phyloP scores from a whole-genome alignment of 2,329 filamentous ascomycete species.

The Fusarium sp. region DNA sequence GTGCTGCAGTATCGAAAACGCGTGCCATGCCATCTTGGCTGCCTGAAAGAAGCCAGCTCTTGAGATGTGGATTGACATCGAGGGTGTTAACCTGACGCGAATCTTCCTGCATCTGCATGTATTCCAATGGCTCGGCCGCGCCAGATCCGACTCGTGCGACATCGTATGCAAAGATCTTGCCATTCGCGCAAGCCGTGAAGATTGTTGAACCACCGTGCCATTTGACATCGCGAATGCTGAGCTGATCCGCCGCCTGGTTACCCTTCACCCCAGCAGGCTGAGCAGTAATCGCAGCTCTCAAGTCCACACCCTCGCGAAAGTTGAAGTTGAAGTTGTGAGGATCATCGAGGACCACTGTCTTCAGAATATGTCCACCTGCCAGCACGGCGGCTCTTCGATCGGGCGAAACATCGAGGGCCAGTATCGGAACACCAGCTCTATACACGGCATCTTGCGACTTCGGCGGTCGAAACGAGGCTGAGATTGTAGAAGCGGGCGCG shows the following conservation, averaged over 20 bases:
- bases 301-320: conserved; percentile 65
- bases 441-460: conserved; percentile 66
- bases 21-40: conserved; percentile 72
- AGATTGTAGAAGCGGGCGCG: conserved; percentile 51
- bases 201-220: conserved; percentile 65
- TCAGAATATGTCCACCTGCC: conserved; percentile 67
- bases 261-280: conserved; percentile 53
- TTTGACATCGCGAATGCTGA: conserved; percentile 71
- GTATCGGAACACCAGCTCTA: conserved; percentile 61
- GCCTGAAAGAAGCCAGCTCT: conserved; percentile 67
- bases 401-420: conserved; percentile 66
- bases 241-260: conserved; percentile 60
- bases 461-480: conserved; percentile 58
- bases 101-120: conserved; percentile 68
- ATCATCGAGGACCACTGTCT: conserved; percentile 66
- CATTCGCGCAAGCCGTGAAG: conserved; percentile 70
- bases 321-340: conserved; percentile 48
- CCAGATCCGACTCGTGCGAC: conserved; percentile 59
- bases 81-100: conserved; percentile 70
- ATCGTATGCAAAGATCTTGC: conserved; percentile 73
- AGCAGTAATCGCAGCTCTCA: conserved; percentile 64
- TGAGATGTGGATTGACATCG: conserved; percentile 68
- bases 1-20: conserved; percentile 65
- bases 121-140: conserved; percentile 58
- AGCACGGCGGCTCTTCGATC: conserved; percentile 66